Base-by-base conservation (phyloP, 129 eudicot genomes). In the Kitagawia praeruptora region DNA sequence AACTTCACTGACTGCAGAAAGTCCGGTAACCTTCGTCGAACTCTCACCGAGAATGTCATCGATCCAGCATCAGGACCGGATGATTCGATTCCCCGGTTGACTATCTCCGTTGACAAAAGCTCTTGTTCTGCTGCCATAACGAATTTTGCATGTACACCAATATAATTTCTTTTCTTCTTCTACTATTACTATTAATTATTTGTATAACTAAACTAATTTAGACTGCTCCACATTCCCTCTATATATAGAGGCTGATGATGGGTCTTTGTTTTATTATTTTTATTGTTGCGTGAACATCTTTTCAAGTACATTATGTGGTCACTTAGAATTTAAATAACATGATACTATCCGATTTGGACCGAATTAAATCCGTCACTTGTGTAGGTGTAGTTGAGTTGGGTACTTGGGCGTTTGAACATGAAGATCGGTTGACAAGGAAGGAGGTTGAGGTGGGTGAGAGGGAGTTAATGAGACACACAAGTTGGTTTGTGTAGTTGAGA, bases 61-160 rank as follows among this genome's bases (percentile, higher is more conserved):
- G 97, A 90, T 2, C 98, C 98, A n/a, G 93, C 96, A 31, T 90
- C 98, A 0, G 97, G 95, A 0, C 96, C 93, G 6, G 90, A 75
- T 46, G 93, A 83, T 69, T 89, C 93, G 21, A 88, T 81, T 3
- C 97, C 97, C 15, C 96, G 82, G 86, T 92, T 90, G 9, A 96
- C 97, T 0, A 96, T 96, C 39, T 96, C 99, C 23, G 99, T 92
- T 6, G 99, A 92, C 67, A 96, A 84, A 19, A 92, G 89, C n/a
- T 89, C 82, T 31, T 91, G 97, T 58, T 94, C 98, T 8, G 81
- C 87, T 19, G 89, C 81, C 81, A 78, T 78, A 19, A 6, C 42
- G 4, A 66, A n/a, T 23, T 73, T 44, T 56, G 71, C 80, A 53
- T 53, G 80, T 4, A 67, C 41, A 31, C 13, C 1, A 61, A n/a